phyloP scores from a whole-genome alignment of 176 grass and related monocot species.

The bread wheat (Triticum aestivum) region IWGSC_CS_RefSeq_v2.1 NC_057802.1:354335758-354336257 shows the following conservation, averaged over 20 bases:
- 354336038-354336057: not conserved
- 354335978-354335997: not conserved
- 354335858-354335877: not conserved
- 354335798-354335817: not conserved
- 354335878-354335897: not conserved
- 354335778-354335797: not conserved
- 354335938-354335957: not conserved
- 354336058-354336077: not conserved
- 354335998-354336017: not conserved
- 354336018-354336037: not conserved
- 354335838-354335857: not conserved
- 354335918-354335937: not conserved
- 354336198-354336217: not conserved
- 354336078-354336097: not conserved
- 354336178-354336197: conserved; percentile 5
- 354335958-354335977: not conserved
- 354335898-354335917: not conserved
- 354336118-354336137: not conserved
- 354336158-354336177: conserved; percentile 10
- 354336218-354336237: not conserved
- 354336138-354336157: not conserved
- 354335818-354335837: not conserved
- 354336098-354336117: not conserved
- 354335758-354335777: not conserved
- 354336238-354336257: conserved; percentile 17